These are phyloP conservation scores for Colletotrichum theobromicola DNA, from an alignment of 2,329 filamentous ascomycete species.

Conservation along the genomic window DNA sequence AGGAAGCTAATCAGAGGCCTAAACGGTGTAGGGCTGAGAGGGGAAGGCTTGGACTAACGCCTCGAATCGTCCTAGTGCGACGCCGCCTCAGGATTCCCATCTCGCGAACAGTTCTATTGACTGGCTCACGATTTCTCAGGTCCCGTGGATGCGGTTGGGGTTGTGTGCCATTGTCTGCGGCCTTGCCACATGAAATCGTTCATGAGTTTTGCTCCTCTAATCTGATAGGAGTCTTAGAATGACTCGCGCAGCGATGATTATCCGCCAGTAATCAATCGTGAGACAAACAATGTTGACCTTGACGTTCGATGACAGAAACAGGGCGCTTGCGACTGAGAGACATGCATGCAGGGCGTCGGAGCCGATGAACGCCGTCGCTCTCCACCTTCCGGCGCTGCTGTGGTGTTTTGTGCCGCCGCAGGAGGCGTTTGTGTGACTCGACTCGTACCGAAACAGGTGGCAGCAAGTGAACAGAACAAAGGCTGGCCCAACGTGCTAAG, in stretches of 20 bases:
- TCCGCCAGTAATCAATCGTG: not conserved
- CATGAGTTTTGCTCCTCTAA: not conserved
- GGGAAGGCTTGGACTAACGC: not conserved
- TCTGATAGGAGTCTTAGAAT: not conserved
- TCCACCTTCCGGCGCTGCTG: not conserved
- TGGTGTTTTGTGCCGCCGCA: not conserved
- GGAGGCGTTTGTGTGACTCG: not conserved
- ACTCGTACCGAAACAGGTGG: not conserved
- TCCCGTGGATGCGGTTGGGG: not conserved
- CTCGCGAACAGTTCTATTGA: not conserved
- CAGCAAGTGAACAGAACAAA: not conserved
- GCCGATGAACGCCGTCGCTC: not conserved
- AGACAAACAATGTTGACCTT: not conserved
- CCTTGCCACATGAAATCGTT: not conserved
- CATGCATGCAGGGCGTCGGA: not conserved
- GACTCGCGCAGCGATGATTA: not conserved
- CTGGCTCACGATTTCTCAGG: not conserved
- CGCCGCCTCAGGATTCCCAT: not conserved
- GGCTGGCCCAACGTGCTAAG: not conserved
- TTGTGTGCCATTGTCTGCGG: not conserved
- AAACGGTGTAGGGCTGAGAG: constrained; percentile 21
- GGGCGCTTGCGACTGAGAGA: not conserved
- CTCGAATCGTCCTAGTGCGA: not conserved
- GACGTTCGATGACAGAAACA: not conserved
- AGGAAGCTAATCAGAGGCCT: constrained; percentile 4